Evolutionary conservation across 306 rosid species (phyloP), one percentile per base, ranked within the genome.

Genomic region (Rosa chinensis): DNA sequence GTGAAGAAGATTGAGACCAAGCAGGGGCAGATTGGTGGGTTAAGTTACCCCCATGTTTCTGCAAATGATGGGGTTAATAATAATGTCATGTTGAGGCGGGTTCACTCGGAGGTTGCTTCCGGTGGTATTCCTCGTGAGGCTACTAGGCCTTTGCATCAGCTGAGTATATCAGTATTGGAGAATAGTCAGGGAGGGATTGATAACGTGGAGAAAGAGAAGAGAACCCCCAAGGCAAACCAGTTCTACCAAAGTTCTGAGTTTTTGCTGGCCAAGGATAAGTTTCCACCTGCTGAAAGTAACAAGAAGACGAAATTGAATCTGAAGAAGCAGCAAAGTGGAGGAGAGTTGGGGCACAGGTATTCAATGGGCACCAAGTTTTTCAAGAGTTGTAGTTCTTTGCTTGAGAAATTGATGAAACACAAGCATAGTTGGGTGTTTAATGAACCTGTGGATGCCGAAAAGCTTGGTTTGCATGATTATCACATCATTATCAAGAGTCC

Each of bases 371-470:
- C 92, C n/a, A 92, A 95, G 83, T 90, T 89, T 88, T 89, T 86
- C 78, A 95, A 92, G 89, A 89, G 97, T 55, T 95, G 98, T 79
- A 92, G 92, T 78, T 87, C 99, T 35, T 78, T 95, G 85, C 97
- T 94, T 77, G 99, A 92, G 74, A 94, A 94, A 61, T 72, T 94
- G 89, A 92, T 94, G 89, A 95, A 91, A 81, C 97, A 92, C 92
- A 91, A 91, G 85, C 93, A 88, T 83, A 87, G 91, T 73, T 95
- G 99, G 99, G 99, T 92, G 83, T 95, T 95, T 77, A 89, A 95
- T 82, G 37, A 82, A 77, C 99, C 98, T 25, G 97, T 95, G n/a
- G 95, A 95, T 82, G 98, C 84, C 16, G 83, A 82, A 58, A 87
- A 81, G 77, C 97, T 92, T 80, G 97, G 98, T 84, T 87, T 95